These are phyloP conservation scores for Candida pseudocylindracea DNA, from an alignment of 1,139 yeast genomes.

Conservation along the genomic window DNA sequence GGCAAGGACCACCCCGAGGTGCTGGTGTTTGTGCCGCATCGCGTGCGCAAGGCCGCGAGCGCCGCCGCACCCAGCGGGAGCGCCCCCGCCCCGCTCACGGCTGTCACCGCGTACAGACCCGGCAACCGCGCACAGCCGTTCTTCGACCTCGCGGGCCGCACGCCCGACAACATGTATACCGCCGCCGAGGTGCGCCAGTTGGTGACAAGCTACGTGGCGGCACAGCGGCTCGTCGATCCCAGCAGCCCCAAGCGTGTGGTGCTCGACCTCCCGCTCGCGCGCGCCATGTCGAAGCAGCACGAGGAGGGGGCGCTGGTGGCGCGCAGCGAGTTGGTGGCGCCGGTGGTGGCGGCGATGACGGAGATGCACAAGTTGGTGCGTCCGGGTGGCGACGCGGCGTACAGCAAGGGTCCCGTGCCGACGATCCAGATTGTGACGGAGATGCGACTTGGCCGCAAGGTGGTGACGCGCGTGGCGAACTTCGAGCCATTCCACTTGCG, in stretches of 20 bases:
- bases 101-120: conserved; percentile 29
- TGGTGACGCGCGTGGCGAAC: conserved; percentile 50
- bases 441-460: conserved; percentile 62
- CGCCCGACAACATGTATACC: conserved; percentile 20
- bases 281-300: conserved; percentile 6
- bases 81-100: conserved; percentile 8
- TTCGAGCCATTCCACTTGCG: conserved; percentile 49
- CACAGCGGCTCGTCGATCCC: conserved; percentile 2
- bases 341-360: conserved; percentile 25
- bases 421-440: conserved; percentile 46
- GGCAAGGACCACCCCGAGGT: conserved; percentile 17
- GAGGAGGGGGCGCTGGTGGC: conserved; percentile 6
- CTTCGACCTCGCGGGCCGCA: conserved; percentile 19
- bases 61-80: conserved; percentile 7
- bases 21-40: conserved; percentile 42
- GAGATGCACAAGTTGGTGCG: not conserved
- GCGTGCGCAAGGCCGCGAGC: conserved; percentile 3
- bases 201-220: conserved; percentile 34
- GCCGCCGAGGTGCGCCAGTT: conserved; percentile 27
- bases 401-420: conserved; percentile 44
- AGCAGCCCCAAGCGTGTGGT: conserved; percentile 25
- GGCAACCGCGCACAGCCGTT: conserved; percentile 24
- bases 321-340: conserved; percentile 32
- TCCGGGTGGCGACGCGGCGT: conserved; percentile 9
- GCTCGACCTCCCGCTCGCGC: conserved; percentile 22